Base-by-base conservation (phyloP, 805 yeast genomes). In the Kodamaea hsintzibuensis region DNA sequence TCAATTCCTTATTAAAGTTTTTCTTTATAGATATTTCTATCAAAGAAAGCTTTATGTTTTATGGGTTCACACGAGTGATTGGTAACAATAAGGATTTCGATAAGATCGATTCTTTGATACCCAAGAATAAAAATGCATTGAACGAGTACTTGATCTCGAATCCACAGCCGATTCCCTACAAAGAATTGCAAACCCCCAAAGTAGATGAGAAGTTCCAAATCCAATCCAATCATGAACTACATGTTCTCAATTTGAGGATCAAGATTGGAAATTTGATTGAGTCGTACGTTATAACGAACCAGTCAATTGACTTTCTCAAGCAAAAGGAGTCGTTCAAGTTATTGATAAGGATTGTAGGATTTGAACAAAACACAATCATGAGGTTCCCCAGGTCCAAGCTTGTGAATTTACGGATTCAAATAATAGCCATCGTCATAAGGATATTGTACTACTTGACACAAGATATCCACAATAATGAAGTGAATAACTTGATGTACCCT, bases 51-150 rank as follows among this genome's bases (percentile, higher is more conserved):
- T 76, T 80, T 60, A 68, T 74, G 59, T 70, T 82, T 46, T 80
- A 71, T 59, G 88, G 89, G 0, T 66, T 85, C 47, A 84, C 82
- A 62, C 62, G 86, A 54, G 56, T 74, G 2, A 51, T 82, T 30
- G 89, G 89, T 0, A 80, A 81, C 57, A 82, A 81, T 55, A 52
- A 57, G 1, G 82, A 79, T 60, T 68, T 74, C 27, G 57, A 56
- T 10, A 70, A 80, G 16, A 60, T 85, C 35, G 78, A 77, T 17
- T 64, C 70, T 27, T 62, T 81, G 2, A 68, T 82, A 3, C 81
- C 84, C 1, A 49, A 55, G 13, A 54, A 60, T 2, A 56, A 60
- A 42, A 69, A 65, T 50, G 39, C 52, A 42, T 51, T 69, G 10
- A 60, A 65, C 43, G 62, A 64, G 42, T 55, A 63, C 22, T 50